A percentile compares a stretch with the other conserved stretches of the same genome.
Evolutionary conservation across 352 stramenopile genomes (phyloP).

Genomic region (Globisporangium spiculum): DNA sequence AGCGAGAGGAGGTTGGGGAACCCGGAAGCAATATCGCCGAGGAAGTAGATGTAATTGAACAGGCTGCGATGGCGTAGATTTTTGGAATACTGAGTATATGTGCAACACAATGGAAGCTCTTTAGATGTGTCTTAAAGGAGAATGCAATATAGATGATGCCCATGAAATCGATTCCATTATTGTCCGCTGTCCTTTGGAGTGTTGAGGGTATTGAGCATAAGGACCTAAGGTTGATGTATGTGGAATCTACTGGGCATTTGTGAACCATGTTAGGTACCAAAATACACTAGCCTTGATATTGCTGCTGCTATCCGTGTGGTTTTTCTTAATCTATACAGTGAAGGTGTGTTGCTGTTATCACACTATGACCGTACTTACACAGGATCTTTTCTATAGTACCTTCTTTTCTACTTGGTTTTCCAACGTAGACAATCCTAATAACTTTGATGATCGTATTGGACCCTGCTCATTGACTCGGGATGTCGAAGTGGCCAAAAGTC

Average conservation of each 20-base stretch:
- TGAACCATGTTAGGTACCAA: not conserved
- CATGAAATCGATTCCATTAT: not conserved
- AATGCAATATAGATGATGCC: not conserved
- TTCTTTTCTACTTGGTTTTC: constrained; percentile 31
- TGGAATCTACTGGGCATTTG: not conserved
- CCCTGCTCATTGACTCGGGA: constrained; percentile 20
- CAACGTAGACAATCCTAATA: constrained; percentile 25
- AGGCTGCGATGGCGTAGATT: not conserved
- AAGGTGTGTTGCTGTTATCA: not conserved
- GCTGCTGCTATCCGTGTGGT: not conserved
- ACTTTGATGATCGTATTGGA: constrained; percentile 23
- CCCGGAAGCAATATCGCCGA: not conserved
- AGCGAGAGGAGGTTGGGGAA: constrained; percentile 14
- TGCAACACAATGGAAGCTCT: not conserved
- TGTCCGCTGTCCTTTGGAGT: not conserved
- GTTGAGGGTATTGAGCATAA: not conserved
- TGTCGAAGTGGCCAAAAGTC: constrained; percentile 6
- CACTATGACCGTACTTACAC: constrained; percentile 25
- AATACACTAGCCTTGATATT: not conserved
- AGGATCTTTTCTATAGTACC: constrained; percentile 32
- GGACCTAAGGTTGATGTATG: not conserved
- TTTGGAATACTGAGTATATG: not conserved
- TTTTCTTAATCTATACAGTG: not conserved
- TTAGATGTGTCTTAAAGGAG: not conserved
- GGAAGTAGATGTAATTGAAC: not conserved